Conservation (phyloP, 2,329 filamentous ascomycete genomes). For the Cercospora berteroae region DNA sequence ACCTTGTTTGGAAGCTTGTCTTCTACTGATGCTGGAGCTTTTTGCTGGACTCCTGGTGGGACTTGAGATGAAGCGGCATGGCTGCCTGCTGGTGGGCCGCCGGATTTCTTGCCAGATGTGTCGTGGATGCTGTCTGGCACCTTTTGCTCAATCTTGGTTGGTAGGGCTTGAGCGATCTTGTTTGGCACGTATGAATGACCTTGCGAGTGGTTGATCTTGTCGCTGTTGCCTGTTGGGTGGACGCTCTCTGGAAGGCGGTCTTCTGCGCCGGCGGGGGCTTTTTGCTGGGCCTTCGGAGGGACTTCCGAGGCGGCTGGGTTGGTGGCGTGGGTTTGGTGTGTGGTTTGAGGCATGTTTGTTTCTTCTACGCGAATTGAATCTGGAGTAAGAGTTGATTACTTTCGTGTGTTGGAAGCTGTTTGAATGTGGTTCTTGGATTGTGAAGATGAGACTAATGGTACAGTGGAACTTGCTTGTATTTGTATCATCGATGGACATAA, state of each 20-base stretch:
- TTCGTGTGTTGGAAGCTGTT: neutral
- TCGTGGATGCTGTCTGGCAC: slow-evolving; percentile 15
- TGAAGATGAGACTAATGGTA: neutral
- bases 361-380: neutral
- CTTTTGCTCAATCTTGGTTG: slow-evolving; percentile 16
- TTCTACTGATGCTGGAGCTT: slow-evolving; percentile 12
- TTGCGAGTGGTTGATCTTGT: slow-evolving; percentile 17
- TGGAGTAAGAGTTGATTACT: neutral
- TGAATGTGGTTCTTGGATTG: neutral
- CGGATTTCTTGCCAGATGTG: slow-evolving; percentile 11
- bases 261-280: slow-evolving; percentile 9
- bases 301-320: slow-evolving; percentile 7
- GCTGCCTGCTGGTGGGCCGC: slow-evolving; percentile 2
- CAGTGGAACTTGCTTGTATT: neutral
- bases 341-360: slow-evolving; percentile 11
- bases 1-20: slow-evolving; percentile 18
- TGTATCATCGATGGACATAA: neutral
- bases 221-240: slow-evolving; percentile 14
- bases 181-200: slow-evolving; percentile 13
- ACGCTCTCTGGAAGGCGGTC: slow-evolving; percentile 9
- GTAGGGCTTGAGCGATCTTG: slow-evolving; percentile 17
- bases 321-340: slow-evolving; percentile 11
- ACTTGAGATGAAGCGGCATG: slow-evolving; percentile 11
- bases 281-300: slow-evolving; percentile 12
- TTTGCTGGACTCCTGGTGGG: slow-evolving; percentile 12